Evolutionary conservation across 495 filamentous ascomycete genomes (phyloP).

Genomic region (Antarctomyces pellizariae): DNA sequence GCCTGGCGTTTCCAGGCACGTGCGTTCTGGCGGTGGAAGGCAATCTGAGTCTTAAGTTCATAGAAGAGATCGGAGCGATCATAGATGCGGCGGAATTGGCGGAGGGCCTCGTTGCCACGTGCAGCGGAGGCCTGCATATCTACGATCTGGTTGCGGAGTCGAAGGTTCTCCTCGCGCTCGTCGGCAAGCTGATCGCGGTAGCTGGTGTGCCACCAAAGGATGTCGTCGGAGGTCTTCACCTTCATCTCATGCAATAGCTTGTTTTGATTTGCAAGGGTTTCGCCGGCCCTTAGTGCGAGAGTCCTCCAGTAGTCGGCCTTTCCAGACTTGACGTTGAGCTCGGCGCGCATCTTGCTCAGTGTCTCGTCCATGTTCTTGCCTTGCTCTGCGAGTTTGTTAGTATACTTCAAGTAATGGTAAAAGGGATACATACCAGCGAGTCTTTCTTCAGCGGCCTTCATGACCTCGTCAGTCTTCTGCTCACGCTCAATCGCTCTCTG

Average conservation of each 20-base stretch:
- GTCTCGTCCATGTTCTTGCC: conserved; percentile 20
- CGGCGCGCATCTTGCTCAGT: conserved; percentile 25
- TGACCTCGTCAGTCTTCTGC: conserved; percentile 25
- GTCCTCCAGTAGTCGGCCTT: conserved; percentile 22
- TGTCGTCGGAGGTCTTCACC: conserved; percentile 23
- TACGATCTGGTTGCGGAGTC: conserved; percentile 30
- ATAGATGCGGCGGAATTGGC: conserved; percentile 22
- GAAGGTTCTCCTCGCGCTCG: conserved; percentile 29
- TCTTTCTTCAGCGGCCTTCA: conserved; percentile 22
- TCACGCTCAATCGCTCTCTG: conserved; percentile 21
- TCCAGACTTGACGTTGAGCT: conserved; percentile 27
- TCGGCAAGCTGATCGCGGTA: conserved; percentile 31
- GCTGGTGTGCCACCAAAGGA: conserved; percentile 25
- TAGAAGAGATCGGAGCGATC: conserved; percentile 22
- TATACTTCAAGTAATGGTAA: neutral
- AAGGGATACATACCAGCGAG: conserved; percentile 19
- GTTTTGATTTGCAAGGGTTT: conserved; percentile 19
- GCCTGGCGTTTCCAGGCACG: conserved; percentile 33
- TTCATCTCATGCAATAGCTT: conserved; percentile 28
- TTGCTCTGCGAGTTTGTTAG: conserved; percentile 5
- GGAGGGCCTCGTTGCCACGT: conserved; percentile 23
- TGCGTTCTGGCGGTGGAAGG: conserved; percentile 21
- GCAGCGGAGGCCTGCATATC: conserved; percentile 29
- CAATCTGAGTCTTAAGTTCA: conserved; percentile 21
- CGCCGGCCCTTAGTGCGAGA: conserved; percentile 14